Evolutionary conservation across 2,329 filamentous ascomycete species (phyloP).

Genomic region (Didymella glomerata): DNA sequence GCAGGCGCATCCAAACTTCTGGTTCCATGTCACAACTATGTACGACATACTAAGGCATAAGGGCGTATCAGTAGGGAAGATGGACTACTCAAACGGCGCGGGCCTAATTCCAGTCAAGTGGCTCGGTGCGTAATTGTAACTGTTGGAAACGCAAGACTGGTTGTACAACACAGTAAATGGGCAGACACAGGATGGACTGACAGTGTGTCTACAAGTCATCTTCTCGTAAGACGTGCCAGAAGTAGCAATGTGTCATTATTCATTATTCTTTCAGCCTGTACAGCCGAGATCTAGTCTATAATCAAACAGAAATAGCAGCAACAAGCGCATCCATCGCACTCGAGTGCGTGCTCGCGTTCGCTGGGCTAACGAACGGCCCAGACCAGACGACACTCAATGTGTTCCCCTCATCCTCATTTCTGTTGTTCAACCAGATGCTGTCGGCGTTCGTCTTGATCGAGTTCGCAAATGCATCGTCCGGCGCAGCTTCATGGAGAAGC

Average conservation of each 20-base stretch:
- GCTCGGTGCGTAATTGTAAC: conserved; percentile 2
- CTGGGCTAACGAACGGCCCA: conserved; percentile 63
- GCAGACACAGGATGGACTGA: background rate
- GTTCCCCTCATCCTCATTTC: conserved; percentile 58
- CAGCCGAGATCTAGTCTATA: background rate
- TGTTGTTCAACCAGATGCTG: conserved; percentile 69
- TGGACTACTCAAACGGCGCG: conserved; percentile 59
- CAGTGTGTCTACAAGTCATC: background rate
- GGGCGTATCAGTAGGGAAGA: conserved; percentile 70
- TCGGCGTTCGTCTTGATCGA: conserved; percentile 70
- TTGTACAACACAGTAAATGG: background rate
- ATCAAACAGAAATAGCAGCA: conserved; percentile 57
- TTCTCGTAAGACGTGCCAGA: background rate
- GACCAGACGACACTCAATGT: conserved; percentile 71
- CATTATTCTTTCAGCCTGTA: background rate
- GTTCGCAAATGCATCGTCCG: conserved; percentile 59
- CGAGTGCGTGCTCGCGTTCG: conserved; percentile 68
- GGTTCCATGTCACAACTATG: conserved; percentile 67
- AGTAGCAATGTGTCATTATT: conserved; percentile 8
- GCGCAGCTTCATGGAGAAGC: conserved; percentile 63
- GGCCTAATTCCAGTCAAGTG: conserved; percentile 13
- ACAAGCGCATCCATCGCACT: conserved; percentile 73
- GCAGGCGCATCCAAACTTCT: conserved; percentile 66
- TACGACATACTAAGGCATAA: conserved; percentile 69
- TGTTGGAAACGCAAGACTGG: background rate